Base-by-base conservation (phyloP, 768 basidiomycete genomes). In the Pleurotus citrinopileatus region DNA sequence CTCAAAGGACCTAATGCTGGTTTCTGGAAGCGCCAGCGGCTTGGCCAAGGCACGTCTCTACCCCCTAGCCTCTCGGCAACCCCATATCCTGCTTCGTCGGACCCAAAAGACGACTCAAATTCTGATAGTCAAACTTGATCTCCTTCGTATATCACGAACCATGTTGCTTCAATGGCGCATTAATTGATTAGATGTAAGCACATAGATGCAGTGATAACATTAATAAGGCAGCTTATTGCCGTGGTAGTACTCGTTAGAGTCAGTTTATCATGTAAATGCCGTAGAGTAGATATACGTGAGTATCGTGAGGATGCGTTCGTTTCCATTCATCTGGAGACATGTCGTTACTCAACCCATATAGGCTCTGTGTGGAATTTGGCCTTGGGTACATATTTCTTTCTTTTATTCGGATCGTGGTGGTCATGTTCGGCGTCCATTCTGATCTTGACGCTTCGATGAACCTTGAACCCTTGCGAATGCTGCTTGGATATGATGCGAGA, bases 1-100 rank as follows among this genome's bases (percentile, higher is more conserved):
- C 75, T 81, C 60, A 82, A 80, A 38, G 87, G 87, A 2, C 77
- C 82, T 9, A 78, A 76, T 51, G 70, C 76, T 20, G 76, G 74
- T 12, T 76, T 82, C 57, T 81, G 80, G 80, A 79, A 77, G 63
- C 76, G 65, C 7, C 70, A 64, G 61, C 67, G 70, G 55, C 63
- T 61, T 22, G 65, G 67, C 53, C 65, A 67, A 29, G 65, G 60
- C 25, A 52, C 66, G 44, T 65, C 68, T 40, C 59, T 62, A 22
- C 66, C 68, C 15, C 67, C 68, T 17, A 64, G 59, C 42, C 40
- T 59, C 32, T 60, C 65, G 15, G 48, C 58, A 19, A 62, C 65
- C 12, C 57, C 64, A 27, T 7, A 20, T 22, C 19, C 22, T 9
- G 20, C 10, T 13, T 15, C 17, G 38, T 5, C 38, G n/a, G 38